Evolutionary conservation across 208 protist genomes (phyloP).

Genomic region (Leishmania arabica): DNA sequence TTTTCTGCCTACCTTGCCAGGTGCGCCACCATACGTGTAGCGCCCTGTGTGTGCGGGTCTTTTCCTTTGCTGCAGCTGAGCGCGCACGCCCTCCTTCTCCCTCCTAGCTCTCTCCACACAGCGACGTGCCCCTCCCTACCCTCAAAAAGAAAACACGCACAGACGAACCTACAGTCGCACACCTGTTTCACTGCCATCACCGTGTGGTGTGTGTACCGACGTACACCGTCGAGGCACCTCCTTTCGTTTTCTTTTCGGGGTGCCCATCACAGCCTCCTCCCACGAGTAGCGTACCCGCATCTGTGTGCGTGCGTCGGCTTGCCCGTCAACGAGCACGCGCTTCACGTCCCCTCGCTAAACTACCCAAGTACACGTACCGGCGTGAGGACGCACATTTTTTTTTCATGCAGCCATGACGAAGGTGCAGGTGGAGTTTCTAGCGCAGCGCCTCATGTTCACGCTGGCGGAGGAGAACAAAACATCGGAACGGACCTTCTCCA

Average conservation of each 20-base stretch:
- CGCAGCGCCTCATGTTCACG: slow-evolving; percentile 23
- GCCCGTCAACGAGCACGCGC: not conserved
- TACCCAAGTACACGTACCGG: not conserved
- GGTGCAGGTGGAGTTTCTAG: slow-evolving; percentile 2
- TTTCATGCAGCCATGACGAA: not conserved
- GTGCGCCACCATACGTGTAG: too few relatives aligned
- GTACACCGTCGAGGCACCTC: not conserved
- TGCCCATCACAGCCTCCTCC: not conserved
- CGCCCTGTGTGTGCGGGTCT: not conserved
- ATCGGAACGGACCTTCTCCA: not conserved
- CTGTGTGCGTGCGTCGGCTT: not conserved
- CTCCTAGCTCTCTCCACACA: not conserved
- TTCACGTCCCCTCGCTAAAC: not conserved
- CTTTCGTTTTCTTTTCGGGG: not conserved
- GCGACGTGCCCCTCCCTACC: not conserved
- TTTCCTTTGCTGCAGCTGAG: not conserved
- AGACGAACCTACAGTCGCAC: not conserved
- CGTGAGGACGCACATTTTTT: not conserved
- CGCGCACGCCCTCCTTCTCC: not conserved
- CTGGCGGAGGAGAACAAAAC: not conserved
- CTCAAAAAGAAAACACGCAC: not conserved
- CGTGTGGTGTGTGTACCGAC: not conserved
- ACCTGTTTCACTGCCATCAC: not conserved
- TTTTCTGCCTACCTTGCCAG: too few relatives aligned
- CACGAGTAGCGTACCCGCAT: not conserved